phyloP scores from a whole-genome alignment of 2,329 filamentous ascomycete genomes.

The Aspergillus ibericus region DNA sequence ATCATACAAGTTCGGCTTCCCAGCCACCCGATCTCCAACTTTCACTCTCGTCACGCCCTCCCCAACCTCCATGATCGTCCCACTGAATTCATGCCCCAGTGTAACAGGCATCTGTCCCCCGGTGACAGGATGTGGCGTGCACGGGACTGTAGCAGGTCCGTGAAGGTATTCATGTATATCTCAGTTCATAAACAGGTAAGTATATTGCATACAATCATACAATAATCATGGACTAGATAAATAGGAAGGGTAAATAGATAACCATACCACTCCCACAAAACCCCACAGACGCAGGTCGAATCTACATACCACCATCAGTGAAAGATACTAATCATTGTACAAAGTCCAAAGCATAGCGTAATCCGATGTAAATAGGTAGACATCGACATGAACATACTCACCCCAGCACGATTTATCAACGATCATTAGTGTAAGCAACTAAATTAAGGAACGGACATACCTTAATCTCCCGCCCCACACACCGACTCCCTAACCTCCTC shows the following conservation, averaged over 20 bases:
- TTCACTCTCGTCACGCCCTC: constrained; percentile 48
- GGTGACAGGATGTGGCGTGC: constrained; percentile 57
- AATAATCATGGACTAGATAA: too few relatives aligned
- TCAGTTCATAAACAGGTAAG: constrained; percentile 3
- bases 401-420: too few relatives aligned
- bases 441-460: constrained; percentile 8
- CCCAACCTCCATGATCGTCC: constrained; percentile 61
- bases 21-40: constrained; percentile 58
- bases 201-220: neutral
- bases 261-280: constrained; percentile 35
- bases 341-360: too few relatives aligned
- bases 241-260: neutral
- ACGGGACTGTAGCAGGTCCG: constrained; percentile 51
- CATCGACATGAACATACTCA: too few relatives aligned
- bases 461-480: constrained; percentile 54
- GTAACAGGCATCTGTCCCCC: constrained; percentile 59
- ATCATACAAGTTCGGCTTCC: constrained; percentile 63
- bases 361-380: too few relatives aligned
- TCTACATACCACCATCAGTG: constrained; percentile 17
- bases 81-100: constrained; percentile 66
- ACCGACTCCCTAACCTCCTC: constrained; percentile 36
- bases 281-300: constrained; percentile 36
- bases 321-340: too few relatives aligned
- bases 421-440: too few relatives aligned
- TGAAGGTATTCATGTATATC: constrained; percentile 57